Conservation (phyloP, 768 basidiomycete species). For the Royoungia palumana region DNA sequence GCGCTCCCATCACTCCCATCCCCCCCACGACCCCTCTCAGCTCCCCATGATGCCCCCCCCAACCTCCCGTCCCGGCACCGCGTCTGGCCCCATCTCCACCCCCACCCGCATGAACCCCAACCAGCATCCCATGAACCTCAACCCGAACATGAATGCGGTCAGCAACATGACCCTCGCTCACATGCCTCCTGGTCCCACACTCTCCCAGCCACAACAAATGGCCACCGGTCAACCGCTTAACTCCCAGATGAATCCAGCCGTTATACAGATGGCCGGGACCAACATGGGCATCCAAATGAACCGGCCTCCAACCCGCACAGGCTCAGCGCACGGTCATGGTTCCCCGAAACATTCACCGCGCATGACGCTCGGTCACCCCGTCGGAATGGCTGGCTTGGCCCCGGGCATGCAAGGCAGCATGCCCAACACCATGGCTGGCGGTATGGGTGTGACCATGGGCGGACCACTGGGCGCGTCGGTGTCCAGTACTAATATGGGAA, state of each 20-base stretch:
- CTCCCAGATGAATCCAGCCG: slow-evolving; percentile 16
- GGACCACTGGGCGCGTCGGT: slow-evolving; percentile 14
- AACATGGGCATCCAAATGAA: slow-evolving; percentile 16
- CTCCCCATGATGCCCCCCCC: slow-evolving; percentile 25
- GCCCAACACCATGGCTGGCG: slow-evolving; percentile 11
- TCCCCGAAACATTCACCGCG: slow-evolving; percentile 31
- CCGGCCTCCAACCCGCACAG: slow-evolving; percentile 29
- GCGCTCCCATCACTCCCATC: slow-evolving; percentile 28
- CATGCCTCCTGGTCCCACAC: slow-evolving; percentile 7
- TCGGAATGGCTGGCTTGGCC: slow-evolving; percentile 12
- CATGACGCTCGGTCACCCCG: slow-evolving; percentile 11
- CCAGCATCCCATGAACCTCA: slow-evolving; percentile 16
- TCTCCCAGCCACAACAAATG: slow-evolving; percentile 25
- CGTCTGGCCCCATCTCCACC: slow-evolving; percentile 16
- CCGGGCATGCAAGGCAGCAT: slow-evolving; percentile 14
- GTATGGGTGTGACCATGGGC: slow-evolving; percentile 14
- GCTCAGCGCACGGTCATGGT: slow-evolving; percentile 26
- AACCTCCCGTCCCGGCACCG: slow-evolving; percentile 26
- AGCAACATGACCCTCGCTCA: slow-evolving; percentile 14
- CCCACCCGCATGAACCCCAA: slow-evolving; percentile 24
- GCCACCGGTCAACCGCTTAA: slow-evolving; percentile 5
- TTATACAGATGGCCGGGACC: slow-evolving; percentile 17
- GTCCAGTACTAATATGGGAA: slow-evolving; percentile 4
- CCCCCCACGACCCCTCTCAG: slow-evolving; percentile 10
- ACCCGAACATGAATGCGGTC: slow-evolving; percentile 15